Evolutionary conservation across 441 rosid genomes (phyloP), one percentile per base, ranked within the genome.

Genomic region (Adansonia gregorii): DNA sequence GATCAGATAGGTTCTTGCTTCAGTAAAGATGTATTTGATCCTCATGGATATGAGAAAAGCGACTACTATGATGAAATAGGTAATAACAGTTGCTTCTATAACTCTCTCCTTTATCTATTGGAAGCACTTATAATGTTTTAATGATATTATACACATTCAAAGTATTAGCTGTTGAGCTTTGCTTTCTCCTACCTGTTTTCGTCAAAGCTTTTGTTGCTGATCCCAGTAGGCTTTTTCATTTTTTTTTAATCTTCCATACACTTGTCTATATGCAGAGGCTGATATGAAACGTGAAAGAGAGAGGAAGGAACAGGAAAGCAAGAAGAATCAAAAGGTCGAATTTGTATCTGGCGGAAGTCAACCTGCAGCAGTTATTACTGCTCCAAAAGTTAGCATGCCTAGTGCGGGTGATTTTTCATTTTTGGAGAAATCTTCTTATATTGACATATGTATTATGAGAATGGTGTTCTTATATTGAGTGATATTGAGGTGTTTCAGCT

Each of bases 1-100:
- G 98, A 97, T 80, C 95, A 92, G 92, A 88, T 88, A 52, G 98
- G 99, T 39, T 91, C 98, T 73, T 93, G 97, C 92, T 90, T 97
- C 86, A 83, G 90, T 79, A 93, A 97, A 86, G 97, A 93, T 82
- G 97, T 94, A 0, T 97, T 93, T 67, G 95, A 97, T 66, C 98
- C 98, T 17, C 92, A 90, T 85, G 99, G 98, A 74, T 97, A 92
- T 80, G 97, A 94, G 81, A 85, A 81, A 65, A 91, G 97, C 52
- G 98, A 94, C 87, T 97, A 83, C 85, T 90, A 80, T 75, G 93
- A 88, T 76, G 94, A 89, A 79, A 78, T 96, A 90, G 99, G 99
- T 94, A 35, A 85, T 78, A 49, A 63, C 79, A 35, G 58, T 75
- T 80, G 77, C 81, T 84, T 46, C 15, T 54, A 24, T 67, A 2